These are phyloP conservation scores for Bonnemaisonia californica DNA, from an alignment of 31 red algal genomes.

Conservation along the genomic window DNA sequence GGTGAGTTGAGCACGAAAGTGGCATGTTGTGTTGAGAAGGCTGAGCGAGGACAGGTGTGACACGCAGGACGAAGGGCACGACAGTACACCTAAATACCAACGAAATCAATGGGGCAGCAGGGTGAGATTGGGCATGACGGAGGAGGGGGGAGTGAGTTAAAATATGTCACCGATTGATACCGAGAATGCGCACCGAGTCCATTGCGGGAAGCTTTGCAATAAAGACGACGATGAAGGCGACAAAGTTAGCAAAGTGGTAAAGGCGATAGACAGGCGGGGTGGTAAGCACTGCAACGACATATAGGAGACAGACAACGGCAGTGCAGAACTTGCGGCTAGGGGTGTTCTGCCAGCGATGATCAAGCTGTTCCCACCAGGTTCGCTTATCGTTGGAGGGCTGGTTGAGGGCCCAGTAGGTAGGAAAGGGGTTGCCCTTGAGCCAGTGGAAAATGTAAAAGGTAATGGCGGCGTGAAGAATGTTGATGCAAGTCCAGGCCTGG, in stretches of 20 bases:
- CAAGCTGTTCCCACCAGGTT: constrained; percentile 98
- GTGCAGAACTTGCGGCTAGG: constrained; percentile 91
- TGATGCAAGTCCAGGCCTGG: constrained; percentile 88
- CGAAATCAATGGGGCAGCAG: too few relatives aligned
- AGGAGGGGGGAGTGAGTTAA: neutral
- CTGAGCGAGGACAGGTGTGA: neutral
- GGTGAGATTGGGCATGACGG: neutral
- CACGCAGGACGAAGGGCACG: neutral
- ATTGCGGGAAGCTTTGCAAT: constrained; percentile 95
- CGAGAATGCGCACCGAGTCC: constrained; percentile 92
- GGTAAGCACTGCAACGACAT: constrained; percentile 63
- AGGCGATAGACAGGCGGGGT: constrained; percentile 58
- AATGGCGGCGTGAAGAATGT: constrained; percentile 85
- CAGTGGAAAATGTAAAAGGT: constrained; percentile 99
- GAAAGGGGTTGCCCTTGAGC: constrained; percentile 96
- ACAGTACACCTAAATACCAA: too few relatives aligned
- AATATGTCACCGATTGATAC: constrained; percentile 81
- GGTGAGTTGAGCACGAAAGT: neutral
- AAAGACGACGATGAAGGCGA: constrained; percentile 84
- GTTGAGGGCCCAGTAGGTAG: constrained; percentile 81
- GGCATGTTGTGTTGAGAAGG: neutral
- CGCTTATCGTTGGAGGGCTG: constrained; percentile 73
- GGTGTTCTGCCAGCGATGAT: constrained; percentile 91
- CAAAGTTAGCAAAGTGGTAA: constrained; percentile 81
- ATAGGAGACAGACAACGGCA: constrained; percentile 84